These are phyloP conservation scores for Serendipita vermifera DNA, from an alignment of 768 basidiomycete genomes.

Conservation along the genomic window DNA sequence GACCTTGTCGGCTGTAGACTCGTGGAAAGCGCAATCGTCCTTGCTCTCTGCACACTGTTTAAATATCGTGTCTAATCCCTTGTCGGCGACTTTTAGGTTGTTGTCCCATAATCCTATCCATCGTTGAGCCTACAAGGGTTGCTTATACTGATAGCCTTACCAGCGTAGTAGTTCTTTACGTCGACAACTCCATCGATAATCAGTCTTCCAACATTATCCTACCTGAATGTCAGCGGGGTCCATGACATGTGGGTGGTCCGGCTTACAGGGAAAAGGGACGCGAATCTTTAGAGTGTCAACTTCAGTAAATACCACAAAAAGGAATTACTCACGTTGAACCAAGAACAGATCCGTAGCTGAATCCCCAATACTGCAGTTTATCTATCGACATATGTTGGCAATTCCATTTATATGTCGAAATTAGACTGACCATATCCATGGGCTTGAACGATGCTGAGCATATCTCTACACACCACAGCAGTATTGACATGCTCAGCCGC, in stretches of 20 bases:
- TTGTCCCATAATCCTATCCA: not conserved
- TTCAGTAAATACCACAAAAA: not conserved
- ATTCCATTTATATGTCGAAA: not conserved
- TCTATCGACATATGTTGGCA: not conserved
- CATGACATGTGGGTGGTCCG: not conserved
- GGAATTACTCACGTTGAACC: not conserved
- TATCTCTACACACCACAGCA: slow-evolving; percentile 14
- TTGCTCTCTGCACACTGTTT: slow-evolving; percentile 3
- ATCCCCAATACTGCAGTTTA: slow-evolving; percentile 16
- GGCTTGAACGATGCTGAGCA: slow-evolving; percentile 16
- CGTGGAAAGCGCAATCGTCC: slow-evolving; percentile 5
- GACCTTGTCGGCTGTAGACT: not conserved
- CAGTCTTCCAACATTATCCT: slow-evolving; percentile 9
- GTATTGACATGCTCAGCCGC: slow-evolving; percentile 10
- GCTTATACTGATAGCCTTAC: not conserved
- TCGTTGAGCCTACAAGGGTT: not conserved
- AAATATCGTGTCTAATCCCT: not conserved
- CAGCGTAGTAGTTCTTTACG: not conserved
- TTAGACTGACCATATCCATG: slow-evolving; percentile 9
- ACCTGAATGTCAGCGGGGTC: not conserved
- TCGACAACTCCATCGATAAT: slow-evolving; percentile 12
- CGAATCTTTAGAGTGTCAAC: not conserved
- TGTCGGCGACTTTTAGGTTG: slow-evolving; percentile 6
- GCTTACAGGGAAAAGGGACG: slow-evolving; percentile 6
- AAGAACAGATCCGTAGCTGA: slow-evolving; percentile 11